Percentiles rank a stretch among this genome's conserved stretches.
Conservation (phyloP, 306 rosid genomes). For the Argentina anserina region DNA sequence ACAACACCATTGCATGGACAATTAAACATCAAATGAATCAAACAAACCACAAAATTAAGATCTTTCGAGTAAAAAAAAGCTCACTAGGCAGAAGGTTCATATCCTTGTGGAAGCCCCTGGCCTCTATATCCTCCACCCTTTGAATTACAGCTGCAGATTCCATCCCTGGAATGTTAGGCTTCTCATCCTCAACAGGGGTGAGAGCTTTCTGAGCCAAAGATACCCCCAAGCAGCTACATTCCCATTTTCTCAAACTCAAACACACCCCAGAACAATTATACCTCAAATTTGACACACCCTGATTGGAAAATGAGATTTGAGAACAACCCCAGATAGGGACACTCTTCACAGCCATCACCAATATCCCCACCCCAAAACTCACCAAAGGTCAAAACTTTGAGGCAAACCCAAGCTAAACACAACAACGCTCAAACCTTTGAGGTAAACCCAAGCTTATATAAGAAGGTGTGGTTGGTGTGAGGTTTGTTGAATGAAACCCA, state of each 20-base stretch:
- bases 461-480: conserved; percentile 41
- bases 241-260: conserved; percentile 47
- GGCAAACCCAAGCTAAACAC: conserved; percentile 25
- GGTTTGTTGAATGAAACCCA: conserved; percentile 39
- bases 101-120: conserved; percentile 53
- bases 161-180: conserved; percentile 29
- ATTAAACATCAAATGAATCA: background rate
- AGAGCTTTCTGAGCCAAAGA: conserved; percentile 50
- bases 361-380: conserved; percentile 15
- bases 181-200: conserved; percentile 72
- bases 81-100: conserved; percentile 73
- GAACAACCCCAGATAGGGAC: conserved; percentile 34
- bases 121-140: conserved; percentile 26
- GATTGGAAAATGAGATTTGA: conserved; percentile 28
- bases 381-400: conserved; percentile 2
- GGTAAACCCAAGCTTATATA: conserved; percentile 22
- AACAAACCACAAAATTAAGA: background rate
- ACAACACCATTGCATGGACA: background rate
- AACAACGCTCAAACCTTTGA: conserved; percentile 1
- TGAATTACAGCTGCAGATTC: conserved; percentile 33
- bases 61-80: conserved; percentile 33
- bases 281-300: conserved; percentile 35
- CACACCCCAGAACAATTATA: conserved; percentile 19
- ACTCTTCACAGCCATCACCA: conserved; percentile 56
- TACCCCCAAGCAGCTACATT: conserved; percentile 35